A percentile compares a stretch with the other conserved stretches of the same genome.
These are phyloP conservation scores for Populus davidiana DNA, from an alignment of 345 rosid species.

Conservation along the genomic window DNA sequence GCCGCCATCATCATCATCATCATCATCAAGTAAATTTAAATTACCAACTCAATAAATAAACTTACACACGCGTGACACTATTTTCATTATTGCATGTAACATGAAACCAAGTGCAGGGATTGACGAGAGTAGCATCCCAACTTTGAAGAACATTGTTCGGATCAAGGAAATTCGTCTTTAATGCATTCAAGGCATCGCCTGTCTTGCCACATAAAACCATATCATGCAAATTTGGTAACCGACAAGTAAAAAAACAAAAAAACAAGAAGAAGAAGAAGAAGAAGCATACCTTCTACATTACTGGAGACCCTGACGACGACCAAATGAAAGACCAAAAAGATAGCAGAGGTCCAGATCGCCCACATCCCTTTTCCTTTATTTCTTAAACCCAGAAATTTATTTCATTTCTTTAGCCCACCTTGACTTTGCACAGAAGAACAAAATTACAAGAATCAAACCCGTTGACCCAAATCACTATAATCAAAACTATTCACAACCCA, in stretches of 20 bases:
- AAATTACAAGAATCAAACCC: not conserved
- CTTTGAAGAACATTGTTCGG: constrained; percentile 72
- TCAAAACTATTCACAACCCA: too few species aligned
- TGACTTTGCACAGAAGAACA: not conserved
- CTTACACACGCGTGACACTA: constrained; percentile 82
- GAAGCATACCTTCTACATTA: constrained; percentile 65
- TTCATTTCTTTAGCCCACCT: not conserved
- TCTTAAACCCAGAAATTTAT: not conserved
- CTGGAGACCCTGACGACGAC: constrained; percentile 45
- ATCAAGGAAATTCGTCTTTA: constrained; percentile 60
- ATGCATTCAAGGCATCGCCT: constrained; percentile 86
- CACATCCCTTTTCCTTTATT: constrained; percentile 6
- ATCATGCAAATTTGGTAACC: not conserved
- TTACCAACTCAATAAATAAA: constrained; percentile 19
- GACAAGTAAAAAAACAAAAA: not conserved
- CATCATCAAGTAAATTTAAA: not conserved
- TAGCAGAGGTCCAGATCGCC: constrained; percentile 32
- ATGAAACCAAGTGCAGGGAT: constrained; percentile 87
- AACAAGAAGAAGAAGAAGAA: not conserved
- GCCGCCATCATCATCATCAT: constrained; percentile 6
- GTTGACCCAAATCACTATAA: not conserved
- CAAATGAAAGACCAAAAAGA: constrained; percentile 44
- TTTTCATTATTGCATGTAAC: constrained; percentile 71
- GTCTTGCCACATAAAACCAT: constrained; percentile 6
- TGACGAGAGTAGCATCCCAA: constrained; percentile 77